Conservation (phyloP, 2,329 filamentous ascomycete genomes). For the Penicillium sp. region DNA sequence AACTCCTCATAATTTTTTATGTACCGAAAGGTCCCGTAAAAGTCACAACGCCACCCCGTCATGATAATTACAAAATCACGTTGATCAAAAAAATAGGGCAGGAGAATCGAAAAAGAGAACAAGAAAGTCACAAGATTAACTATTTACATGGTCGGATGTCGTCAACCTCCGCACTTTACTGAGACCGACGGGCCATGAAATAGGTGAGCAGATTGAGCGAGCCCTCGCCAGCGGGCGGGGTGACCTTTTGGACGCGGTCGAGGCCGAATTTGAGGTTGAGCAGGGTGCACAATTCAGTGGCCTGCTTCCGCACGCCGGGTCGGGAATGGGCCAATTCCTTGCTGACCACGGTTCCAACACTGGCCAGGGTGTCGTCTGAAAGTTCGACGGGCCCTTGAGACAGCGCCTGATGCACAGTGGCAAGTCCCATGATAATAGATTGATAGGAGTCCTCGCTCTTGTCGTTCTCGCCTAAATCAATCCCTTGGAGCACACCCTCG, state of each 20-base stretch:
- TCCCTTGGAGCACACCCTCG: slow-evolving; percentile 42
- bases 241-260: slow-evolving; percentile 37
- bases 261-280: slow-evolving; percentile 36
- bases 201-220: slow-evolving; percentile 46
- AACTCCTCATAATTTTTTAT: slow-evolving; percentile 14
- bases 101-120: neutral
- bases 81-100: slow-evolving; percentile 10
- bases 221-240: slow-evolving; percentile 39
- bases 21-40: slow-evolving; percentile 11
- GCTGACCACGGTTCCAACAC: slow-evolving; percentile 43
- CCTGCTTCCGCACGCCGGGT: slow-evolving; percentile 47
- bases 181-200: slow-evolving; percentile 40
- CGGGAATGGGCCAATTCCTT: slow-evolving; percentile 41
- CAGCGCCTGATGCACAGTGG: slow-evolving; percentile 30
- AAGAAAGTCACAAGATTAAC: neutral
- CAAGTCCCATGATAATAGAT: slow-evolving; percentile 43
- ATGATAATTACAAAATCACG: slow-evolving; percentile 20
- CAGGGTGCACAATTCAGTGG: slow-evolving; percentile 45
- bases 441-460: slow-evolving; percentile 40
- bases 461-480: slow-evolving; percentile 38
- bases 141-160: slow-evolving; percentile 13
- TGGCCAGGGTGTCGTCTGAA: slow-evolving; percentile 30
- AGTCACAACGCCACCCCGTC: slow-evolving; percentile 7
- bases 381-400: slow-evolving; percentile 27
- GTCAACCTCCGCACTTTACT: slow-evolving; percentile 14